Percentiles rank a stretch among this genome's conserved stretches.
These are phyloP conservation scores for Aegilops bicornis DNA, from an alignment of 176 grass and related monocot species.

Conservation along the genomic window DNA sequence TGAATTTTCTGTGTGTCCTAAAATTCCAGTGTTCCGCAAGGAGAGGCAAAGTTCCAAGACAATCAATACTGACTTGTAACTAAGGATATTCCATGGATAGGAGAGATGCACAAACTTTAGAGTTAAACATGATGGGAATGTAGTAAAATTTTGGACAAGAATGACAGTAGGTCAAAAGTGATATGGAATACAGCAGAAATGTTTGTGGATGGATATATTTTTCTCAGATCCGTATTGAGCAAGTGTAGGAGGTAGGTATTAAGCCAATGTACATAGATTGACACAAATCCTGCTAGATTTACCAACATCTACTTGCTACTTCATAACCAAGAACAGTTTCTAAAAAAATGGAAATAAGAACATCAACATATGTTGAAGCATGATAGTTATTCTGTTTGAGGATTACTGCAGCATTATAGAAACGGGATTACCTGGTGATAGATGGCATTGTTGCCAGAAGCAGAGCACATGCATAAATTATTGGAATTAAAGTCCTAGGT, in stretches of 20 bases:
- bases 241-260: background rate
- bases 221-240: background rate
- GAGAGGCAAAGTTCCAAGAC: background rate
- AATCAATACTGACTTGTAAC: background rate
- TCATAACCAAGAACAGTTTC: background rate
- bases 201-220: background rate
- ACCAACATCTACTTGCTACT: conserved; percentile 1
- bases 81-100: background rate
- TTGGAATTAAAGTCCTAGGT: conserved; percentile 81
- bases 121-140: background rate
- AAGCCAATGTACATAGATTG: background rate
- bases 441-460: conserved; percentile 96
- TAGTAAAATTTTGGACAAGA: background rate
- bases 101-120: background rate
- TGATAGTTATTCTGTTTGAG: background rate
- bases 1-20: background rate
- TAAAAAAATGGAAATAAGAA: conserved; percentile 1
- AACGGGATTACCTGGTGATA: conserved; percentile 69
- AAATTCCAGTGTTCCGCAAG: background rate
- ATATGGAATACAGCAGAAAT: background rate
- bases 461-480: conserved; percentile 92
- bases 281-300: background rate
- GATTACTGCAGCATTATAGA: background rate
- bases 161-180: background rate
- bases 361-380: conserved; percentile 12